Base-by-base conservation (phyloP, 169 alveolate species). In the Plasmodium chabaudi region DNA sequence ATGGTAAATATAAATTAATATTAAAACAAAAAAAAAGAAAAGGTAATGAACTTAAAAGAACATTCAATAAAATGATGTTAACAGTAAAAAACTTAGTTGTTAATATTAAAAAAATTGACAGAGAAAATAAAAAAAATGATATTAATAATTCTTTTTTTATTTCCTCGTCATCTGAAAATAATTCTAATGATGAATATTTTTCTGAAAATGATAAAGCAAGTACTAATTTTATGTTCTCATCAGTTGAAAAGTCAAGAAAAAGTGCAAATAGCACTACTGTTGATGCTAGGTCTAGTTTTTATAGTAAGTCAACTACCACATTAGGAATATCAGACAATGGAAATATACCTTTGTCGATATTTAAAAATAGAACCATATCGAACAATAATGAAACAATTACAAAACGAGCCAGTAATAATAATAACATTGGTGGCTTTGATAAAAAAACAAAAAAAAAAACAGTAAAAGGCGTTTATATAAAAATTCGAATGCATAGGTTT, bases 401-500 rank as follows among this genome's bases (percentile, higher is more conserved):
- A 17, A 25, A 59, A 19, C n/a, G 17, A 21, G 39, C 1, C 5
- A 27, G 15, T 10, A 65, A 42, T 9, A 7, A 15, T 21, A 42
- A 21, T 65, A 34, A 65, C 15, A 34, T n/a, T 65, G 10, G 21
- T 39, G 5, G 27, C 15, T 12, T 51, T 34, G 19, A 9, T 44
- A 82, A 7, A 68, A 15, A 60, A 13, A 47, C 23, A 19, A 68
- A 17, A 55, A 46, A 46, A 65, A 55, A 19, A 17, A 55, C 39
- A 9, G 27, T 39, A 44, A 82, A 70, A 34, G 39, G 5, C 1
- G 49, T 55, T 5, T 82, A 68, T 27, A 86, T 86, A 72, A 86
- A 69, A 86, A 86, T 86, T 59, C 55, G 69, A 34, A 86, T 86
- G 91, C 91, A 86, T 49, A 47, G 91, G 17, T 86, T 86, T 61